These are phyloP conservation scores for Colletotrichum sp. DNA, from an alignment of 2,329 filamentous ascomycete genomes.

Conservation along the genomic window DNA sequence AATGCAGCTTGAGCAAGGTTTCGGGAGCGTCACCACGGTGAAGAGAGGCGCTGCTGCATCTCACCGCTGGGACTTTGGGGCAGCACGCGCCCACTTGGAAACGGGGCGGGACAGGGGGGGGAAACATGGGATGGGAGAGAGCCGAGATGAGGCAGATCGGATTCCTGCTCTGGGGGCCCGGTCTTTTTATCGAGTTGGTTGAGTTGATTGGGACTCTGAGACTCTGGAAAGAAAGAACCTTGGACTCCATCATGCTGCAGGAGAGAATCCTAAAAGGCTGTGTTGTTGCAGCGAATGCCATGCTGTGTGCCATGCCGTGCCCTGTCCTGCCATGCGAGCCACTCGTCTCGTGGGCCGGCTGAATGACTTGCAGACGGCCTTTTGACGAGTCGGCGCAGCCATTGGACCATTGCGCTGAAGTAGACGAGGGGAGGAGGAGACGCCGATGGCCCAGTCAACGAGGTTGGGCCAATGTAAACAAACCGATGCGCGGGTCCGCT, in stretches of 20 bases:
- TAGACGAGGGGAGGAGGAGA: neutral
- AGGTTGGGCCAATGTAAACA: constrained; percentile 10
- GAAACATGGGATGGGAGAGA: constrained; percentile 9
- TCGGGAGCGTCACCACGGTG: constrained; percentile 5
- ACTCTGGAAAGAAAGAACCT: neutral
- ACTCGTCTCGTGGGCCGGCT: neutral
- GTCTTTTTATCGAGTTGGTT: neutral
- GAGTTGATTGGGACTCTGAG: neutral
- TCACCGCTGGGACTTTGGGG: constrained; percentile 3
- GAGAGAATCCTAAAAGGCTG: neutral
- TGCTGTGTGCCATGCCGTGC: neutral
- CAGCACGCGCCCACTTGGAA: neutral
- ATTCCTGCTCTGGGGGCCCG: neutral
- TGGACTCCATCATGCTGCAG: neutral
- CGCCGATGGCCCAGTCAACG: neutral
- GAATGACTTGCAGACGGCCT: neutral
- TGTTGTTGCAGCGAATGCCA: neutral
- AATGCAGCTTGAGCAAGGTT: constrained; percentile 7
- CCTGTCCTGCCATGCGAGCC: neutral
- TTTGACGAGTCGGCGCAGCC: neutral
- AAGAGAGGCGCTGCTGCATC: neutral
- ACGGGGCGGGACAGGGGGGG: neutral
- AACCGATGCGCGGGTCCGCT: constrained; percentile 2
- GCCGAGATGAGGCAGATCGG: constrained; percentile 15
- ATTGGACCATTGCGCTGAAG: neutral